These are phyloP conservation scores for Candida peoriensis DNA, from an alignment of 805 yeast genomes.

Conservation along the genomic window DNA sequence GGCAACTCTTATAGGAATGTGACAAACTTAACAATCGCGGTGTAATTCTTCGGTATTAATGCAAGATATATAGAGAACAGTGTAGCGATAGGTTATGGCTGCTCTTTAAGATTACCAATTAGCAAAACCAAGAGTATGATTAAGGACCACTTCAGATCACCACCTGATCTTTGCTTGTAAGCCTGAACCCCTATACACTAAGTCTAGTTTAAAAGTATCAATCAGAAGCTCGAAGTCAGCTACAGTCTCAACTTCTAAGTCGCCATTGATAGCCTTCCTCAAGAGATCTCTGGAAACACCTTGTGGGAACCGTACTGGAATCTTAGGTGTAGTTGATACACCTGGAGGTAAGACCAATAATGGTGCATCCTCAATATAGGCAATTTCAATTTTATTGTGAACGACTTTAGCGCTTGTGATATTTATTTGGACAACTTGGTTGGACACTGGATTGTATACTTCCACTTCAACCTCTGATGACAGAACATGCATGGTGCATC, in stretches of 20 bases:
- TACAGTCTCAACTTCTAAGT: conserved; percentile 40
- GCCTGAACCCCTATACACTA: conserved; percentile 43
- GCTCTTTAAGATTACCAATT: no score
- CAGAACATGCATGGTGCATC: conserved; percentile 49
- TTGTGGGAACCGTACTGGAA: conserved; percentile 40
- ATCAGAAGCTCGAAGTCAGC: conserved; percentile 38
- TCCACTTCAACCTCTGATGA: conserved; percentile 50
- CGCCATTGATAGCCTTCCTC: conserved; percentile 45
- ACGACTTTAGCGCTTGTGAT: conserved; percentile 44
- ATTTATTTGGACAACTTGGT: conserved; percentile 38
- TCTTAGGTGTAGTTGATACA: conserved; percentile 40
- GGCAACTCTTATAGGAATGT: neutral
- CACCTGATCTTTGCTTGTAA: conserved; percentile 35
- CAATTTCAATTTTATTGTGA: conserved; percentile 41
- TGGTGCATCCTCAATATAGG: conserved; percentile 38
- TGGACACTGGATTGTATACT: conserved; percentile 48
- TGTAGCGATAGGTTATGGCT: no score
- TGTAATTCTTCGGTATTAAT: no score
- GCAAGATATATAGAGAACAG: no score
- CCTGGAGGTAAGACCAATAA: conserved; percentile 48
- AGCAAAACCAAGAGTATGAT: no score
- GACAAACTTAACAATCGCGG: no score
- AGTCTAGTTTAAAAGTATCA: conserved; percentile 34
- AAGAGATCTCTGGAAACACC: conserved; percentile 47
- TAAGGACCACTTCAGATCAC: no score